Conservation (phyloP, 2,329 filamentous ascomycete genomes). For the Cryphonectria radicalis region DNA sequence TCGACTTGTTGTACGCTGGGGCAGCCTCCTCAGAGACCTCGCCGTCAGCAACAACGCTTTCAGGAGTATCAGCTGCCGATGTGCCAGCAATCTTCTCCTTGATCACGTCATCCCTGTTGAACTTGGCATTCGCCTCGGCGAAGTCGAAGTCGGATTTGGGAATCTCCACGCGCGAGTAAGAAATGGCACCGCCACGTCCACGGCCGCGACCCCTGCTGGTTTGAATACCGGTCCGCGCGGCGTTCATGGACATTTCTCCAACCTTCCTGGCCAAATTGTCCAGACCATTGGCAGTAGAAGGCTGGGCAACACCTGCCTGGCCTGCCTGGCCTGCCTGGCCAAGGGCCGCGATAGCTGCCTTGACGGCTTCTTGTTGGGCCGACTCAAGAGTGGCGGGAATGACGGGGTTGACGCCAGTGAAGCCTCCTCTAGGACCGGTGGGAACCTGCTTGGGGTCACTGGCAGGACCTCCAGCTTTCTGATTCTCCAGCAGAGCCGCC, state of each 20-base stretch:
- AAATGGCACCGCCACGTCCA: slow-evolving; percentile 44
- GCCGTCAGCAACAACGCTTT: slow-evolving; percentile 37
- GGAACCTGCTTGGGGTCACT: slow-evolving; percentile 44
- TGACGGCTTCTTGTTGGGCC: slow-evolving; percentile 64
- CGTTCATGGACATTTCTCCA: slow-evolving; percentile 74
- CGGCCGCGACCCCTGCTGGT: slow-evolving; percentile 42
- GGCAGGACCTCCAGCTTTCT: slow-evolving; percentile 35
- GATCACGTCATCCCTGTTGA: slow-evolving; percentile 82
- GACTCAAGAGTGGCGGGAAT: slow-evolving; percentile 60
- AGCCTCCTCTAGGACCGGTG: slow-evolving; percentile 50
- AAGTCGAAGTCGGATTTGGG: slow-evolving; percentile 94
- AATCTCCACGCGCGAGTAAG: slow-evolving; percentile 76
- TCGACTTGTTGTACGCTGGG: slow-evolving; percentile 80
- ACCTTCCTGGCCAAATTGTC: slow-evolving; percentile 77
- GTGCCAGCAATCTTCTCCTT: slow-evolving; percentile 85
- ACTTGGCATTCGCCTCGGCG: slow-evolving; percentile 81
- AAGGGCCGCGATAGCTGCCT: slow-evolving; percentile 75
- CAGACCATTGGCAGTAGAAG: slow-evolving; percentile 53
- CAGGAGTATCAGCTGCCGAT: slow-evolving; percentile 60
- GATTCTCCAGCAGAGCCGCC: slow-evolving; percentile 52
- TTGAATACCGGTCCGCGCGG: slow-evolving; percentile 53
- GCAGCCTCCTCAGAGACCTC: slow-evolving; percentile 32
- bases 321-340: slow-evolving; percentile 43
- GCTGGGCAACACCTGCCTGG: slow-evolving; percentile 35
- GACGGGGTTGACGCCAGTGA: slow-evolving; percentile 64